Evolutionary conservation across 2,329 filamentous ascomycete genomes (phyloP).

Genomic region (Neonectria punicea): DNA sequence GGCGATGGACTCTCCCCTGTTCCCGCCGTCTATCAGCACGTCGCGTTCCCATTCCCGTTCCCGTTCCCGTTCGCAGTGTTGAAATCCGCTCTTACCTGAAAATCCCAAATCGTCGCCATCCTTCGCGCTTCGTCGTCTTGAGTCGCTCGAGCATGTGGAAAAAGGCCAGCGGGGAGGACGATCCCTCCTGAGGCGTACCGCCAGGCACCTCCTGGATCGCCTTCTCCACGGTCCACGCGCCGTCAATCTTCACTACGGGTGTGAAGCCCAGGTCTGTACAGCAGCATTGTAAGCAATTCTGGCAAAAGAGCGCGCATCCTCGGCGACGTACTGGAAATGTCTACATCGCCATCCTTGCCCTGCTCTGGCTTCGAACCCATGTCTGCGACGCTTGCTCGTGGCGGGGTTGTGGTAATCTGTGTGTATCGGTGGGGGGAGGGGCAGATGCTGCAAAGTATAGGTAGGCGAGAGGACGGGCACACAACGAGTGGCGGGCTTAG

Average conservation of each 20-base stretch:
- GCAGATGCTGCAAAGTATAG: neutral
- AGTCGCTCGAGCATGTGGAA: conserved; percentile 94
- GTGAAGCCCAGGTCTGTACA: conserved; percentile 48
- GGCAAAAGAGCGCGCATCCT: neutral
- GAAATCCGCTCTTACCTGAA: conserved; percentile 52
- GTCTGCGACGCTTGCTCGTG: conserved; percentile 9
- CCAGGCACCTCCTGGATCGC: conserved; percentile 73
- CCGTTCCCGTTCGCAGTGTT: neutral
- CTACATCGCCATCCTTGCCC: conserved; percentile 30
- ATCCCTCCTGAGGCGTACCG: conserved; percentile 64
- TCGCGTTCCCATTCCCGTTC: neutral
- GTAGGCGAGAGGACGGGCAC: neutral
- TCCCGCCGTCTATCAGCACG: conserved; percentile 9
- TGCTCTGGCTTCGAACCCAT: conserved; percentile 46
- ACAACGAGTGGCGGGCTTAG: neutral
- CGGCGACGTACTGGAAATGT: conserved; percentile 39
- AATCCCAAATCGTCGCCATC: conserved; percentile 92
- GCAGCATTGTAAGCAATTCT: conserved; percentile 16
- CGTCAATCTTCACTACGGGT: conserved; percentile 53
- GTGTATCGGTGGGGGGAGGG: conserved; percentile 18
- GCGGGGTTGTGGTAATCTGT: conserved; percentile 17
- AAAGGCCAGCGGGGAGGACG: conserved; percentile 84
- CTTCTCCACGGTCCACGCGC: conserved; percentile 66
- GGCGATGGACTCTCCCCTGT: conserved; percentile 86
- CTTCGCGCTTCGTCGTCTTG: conserved; percentile 96